Evolutionary conservation across 2,329 filamentous ascomycete species (phyloP).

Genomic region (Drechslera avenae): DNA sequence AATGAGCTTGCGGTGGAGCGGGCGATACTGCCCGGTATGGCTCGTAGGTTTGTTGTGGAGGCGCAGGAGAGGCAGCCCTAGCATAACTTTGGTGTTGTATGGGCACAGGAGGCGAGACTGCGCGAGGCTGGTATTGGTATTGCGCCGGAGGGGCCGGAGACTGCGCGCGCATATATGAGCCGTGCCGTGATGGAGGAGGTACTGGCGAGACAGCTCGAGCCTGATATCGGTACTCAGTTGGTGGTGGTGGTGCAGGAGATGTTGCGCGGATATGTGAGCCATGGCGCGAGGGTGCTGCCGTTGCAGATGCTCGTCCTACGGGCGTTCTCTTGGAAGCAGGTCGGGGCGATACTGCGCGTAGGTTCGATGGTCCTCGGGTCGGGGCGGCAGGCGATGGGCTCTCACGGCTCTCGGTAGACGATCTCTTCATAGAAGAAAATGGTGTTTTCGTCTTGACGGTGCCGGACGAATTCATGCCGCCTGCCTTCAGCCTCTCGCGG

Average conservation of each 20-base stretch:
- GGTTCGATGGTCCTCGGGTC: constrained; percentile 28
- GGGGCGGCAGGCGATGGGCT: constrained; percentile 37
- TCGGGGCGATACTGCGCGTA: constrained; percentile 51
- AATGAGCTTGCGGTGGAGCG: constrained; percentile 28
- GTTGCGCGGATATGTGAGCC: constrained; percentile 29
- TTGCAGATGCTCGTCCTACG: constrained; percentile 48
- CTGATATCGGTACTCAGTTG: constrained; percentile 26
- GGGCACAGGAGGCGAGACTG: constrained; percentile 38
- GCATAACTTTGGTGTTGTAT: constrained; percentile 31
- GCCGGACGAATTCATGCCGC: constrained; percentile 39
- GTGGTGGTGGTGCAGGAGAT: constrained; percentile 41
- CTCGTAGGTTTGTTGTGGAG: constrained; percentile 29
- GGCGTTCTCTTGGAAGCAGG: constrained; percentile 37
- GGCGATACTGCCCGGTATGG: constrained; percentile 35
- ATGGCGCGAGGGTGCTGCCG: constrained; percentile 40
- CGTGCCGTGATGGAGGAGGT: constrained; percentile 33
- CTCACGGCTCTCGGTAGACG: constrained; percentile 45
- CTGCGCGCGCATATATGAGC: constrained; percentile 29
- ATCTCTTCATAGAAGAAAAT: constrained; percentile 59
- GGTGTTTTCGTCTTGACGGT: constrained; percentile 51
- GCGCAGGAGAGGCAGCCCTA: constrained; percentile 37
- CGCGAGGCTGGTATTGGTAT: constrained; percentile 18
- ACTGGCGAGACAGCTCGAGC: constrained; percentile 32
- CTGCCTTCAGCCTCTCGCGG: constrained; percentile 41
- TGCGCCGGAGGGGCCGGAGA: constrained; percentile 37